A percentile compares a stretch with the other conserved stretches of the same genome.
Conservation (phyloP, 441 rosid genomes). For the Corymbia citriodora region DNA sequence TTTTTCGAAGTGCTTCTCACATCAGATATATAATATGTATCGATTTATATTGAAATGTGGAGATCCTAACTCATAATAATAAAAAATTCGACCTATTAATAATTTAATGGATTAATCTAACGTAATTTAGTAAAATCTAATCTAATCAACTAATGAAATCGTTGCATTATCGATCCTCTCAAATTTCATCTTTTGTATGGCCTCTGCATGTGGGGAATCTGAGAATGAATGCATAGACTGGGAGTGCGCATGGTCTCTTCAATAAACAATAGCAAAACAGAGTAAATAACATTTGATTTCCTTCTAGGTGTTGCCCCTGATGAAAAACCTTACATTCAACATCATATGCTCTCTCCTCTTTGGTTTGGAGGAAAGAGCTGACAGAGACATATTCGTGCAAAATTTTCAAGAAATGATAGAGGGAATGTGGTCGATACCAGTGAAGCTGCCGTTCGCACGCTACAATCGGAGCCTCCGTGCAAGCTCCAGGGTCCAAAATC, state of each 20-base stretch:
- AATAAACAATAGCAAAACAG: background rate
- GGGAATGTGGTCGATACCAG: conserved; percentile 11
- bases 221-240: background rate
- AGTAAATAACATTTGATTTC: background rate
- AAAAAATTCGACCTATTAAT: too few relatives aligned
- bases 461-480: conserved; percentile 7
- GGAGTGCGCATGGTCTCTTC: background rate
- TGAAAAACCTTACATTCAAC: conserved; percentile 25
- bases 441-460: conserved; percentile 3
- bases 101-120: too few relatives aligned
- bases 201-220: background rate
- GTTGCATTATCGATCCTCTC: too few relatives aligned
- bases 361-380: conserved; percentile 11
- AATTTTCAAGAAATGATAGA: conserved; percentile 8
- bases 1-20: background rate
- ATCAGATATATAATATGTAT: too few relatives aligned
- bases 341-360: conserved; percentile 14
- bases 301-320: conserved; percentile 14
- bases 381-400: conserved; percentile 1
- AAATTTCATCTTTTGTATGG: background rate
- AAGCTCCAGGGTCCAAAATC: conserved; percentile 10
- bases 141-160: too few relatives aligned
- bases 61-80: too few relatives aligned
- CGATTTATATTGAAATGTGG: too few relatives aligned
- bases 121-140: too few relatives aligned